A percentile compares a stretch with the other conserved stretches of the same genome.
These are phyloP conservation scores for Pleoardoris graminearum DNA, from an alignment of 2,329 filamentous ascomycete species.

Conservation along the genomic window DNA sequence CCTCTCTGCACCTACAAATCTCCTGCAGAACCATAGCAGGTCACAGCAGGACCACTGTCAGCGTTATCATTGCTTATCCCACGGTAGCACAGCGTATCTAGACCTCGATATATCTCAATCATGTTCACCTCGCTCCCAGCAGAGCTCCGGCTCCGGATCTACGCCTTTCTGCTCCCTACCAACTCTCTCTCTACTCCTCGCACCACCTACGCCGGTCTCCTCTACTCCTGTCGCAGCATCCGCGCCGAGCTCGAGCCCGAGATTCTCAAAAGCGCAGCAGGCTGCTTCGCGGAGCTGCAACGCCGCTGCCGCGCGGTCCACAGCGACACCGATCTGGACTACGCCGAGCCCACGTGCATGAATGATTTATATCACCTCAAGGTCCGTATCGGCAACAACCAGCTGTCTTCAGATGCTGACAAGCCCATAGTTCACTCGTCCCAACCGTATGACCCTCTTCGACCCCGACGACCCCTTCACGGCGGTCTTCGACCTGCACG, in stretches of 20 bases:
- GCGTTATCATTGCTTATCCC: too few relatives aligned
- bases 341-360: not conserved
- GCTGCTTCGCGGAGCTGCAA: too few relatives aligned
- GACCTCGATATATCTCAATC: too few relatives aligned
- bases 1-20: too few relatives aligned
- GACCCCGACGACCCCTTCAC: slow-evolving; percentile 8
- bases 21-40: too few relatives aligned
- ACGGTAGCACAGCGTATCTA: too few relatives aligned
- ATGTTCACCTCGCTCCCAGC: slow-evolving; percentile 20
- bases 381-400: too few relatives aligned
- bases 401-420: not conserved
- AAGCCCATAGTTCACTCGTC: not conserved
- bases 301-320: too few relatives aligned
- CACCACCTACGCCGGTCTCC: slow-evolving; percentile 8
- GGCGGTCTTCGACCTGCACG: slow-evolving; percentile 8
- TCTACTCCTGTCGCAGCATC: slow-evolving; percentile 12
- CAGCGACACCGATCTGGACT: slow-evolving; percentile 6
- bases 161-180: slow-evolving; percentile 12
- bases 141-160: slow-evolving; percentile 27
- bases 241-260: slow-evolving; percentile 1
- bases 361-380: slow-evolving; percentile 8
- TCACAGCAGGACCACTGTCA: too few relatives aligned
- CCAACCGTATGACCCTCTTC: slow-evolving; percentile 1
- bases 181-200: not conserved
- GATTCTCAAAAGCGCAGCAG: slow-evolving; percentile 7